These are phyloP conservation scores for Teratosphaeriaceae sp. DNA, from an alignment of 2,329 filamentous ascomycete genomes.

Conservation along the genomic window DNA sequence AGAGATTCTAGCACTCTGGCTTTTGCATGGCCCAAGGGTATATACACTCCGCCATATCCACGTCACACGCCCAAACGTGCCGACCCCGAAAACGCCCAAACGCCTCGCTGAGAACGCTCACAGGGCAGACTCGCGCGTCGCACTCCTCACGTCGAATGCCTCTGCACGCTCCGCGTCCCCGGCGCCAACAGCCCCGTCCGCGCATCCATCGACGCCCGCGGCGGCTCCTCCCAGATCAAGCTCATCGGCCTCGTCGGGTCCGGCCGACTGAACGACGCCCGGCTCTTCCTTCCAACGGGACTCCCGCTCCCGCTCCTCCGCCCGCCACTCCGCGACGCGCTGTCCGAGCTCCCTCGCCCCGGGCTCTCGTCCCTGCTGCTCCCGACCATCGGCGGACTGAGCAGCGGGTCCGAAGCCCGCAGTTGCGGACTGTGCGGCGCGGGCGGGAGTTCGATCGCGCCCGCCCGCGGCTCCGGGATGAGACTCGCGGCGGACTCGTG, in stretches of 20 bases:
- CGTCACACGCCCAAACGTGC: too few species aligned
- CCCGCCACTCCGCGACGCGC: too few species aligned
- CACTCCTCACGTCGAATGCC: slow-evolving; percentile 5
- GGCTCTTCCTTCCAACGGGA: neutral
- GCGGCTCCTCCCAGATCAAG: slow-evolving; percentile 5
- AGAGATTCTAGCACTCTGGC: too few species aligned
- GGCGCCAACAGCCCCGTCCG: slow-evolving; percentile 3
- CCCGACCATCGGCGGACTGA: neutral
- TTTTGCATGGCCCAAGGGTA: too few species aligned
- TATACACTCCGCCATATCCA: too few species aligned
- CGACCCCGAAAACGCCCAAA: too few species aligned
- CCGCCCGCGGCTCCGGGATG: slow-evolving; percentile 3
- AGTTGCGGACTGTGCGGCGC: neutral
- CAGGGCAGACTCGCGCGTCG: too few species aligned
- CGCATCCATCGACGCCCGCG: neutral
- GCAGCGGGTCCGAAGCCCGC: neutral
- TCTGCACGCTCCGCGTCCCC: neutral
- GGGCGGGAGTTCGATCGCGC: slow-evolving; percentile 1
- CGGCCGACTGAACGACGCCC: slow-evolving; percentile 1
- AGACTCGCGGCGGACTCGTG: neutral
- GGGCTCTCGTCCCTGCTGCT: too few species aligned
- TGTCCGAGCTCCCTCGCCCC: too few species aligned
- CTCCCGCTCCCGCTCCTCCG: neutral
- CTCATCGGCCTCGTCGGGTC: slow-evolving; percentile 8
- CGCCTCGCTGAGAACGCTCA: too few species aligned